A percentile compares a stretch with the other conserved stretches of the same genome.
Evolutionary conservation across 306 rosid species (phyloP).

Genomic region (Lagenaria siceraria): DNA sequence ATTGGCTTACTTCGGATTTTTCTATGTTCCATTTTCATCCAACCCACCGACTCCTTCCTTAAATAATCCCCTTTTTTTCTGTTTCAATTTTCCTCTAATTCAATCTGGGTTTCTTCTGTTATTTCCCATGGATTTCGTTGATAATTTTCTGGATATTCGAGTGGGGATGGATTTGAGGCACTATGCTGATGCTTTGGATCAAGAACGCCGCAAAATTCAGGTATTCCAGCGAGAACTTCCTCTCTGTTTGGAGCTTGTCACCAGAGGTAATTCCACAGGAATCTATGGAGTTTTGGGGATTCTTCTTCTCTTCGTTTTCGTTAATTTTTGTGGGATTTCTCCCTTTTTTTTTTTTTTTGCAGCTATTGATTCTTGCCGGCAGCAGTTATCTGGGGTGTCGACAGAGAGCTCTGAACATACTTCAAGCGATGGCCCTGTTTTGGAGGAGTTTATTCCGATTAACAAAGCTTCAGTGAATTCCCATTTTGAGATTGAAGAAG

Average conservation of each 20-base stretch:
- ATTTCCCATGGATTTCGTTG: background rate
- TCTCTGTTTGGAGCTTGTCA: slow-evolving; percentile 68
- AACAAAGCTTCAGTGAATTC: slow-evolving; percentile 28
- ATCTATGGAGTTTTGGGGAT: background rate
- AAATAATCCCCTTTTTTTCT: background rate
- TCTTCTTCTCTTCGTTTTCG: background rate
- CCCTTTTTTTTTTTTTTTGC: background rate
- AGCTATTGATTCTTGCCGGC: slow-evolving; percentile 68
- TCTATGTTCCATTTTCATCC: background rate
- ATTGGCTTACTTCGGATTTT: slow-evolving; percentile 5
- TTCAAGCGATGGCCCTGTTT: slow-evolving; percentile 42
- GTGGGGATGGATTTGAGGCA: background rate
- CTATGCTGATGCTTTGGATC: slow-evolving; percentile 30
- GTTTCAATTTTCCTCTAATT: background rate
- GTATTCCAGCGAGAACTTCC: slow-evolving; percentile 75
- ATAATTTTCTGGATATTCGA: background rate
- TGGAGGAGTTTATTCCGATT: slow-evolving; percentile 75
- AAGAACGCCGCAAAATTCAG: slow-evolving; percentile 54
- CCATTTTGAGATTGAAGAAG: slow-evolving; percentile 27
- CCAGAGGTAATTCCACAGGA: slow-evolving; percentile 39
- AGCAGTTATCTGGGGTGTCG: slow-evolving; percentile 2
- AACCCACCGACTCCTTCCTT: background rate
- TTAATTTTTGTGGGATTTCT: background rate
- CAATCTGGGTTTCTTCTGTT: slow-evolving; percentile 33
- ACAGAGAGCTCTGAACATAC: slow-evolving; percentile 65